Percentiles rank a stretch among this genome's conserved stretches.
These are phyloP conservation scores for Acer saccharum DNA, from an alignment of 345 rosid genomes.

Conservation along the genomic window DNA sequence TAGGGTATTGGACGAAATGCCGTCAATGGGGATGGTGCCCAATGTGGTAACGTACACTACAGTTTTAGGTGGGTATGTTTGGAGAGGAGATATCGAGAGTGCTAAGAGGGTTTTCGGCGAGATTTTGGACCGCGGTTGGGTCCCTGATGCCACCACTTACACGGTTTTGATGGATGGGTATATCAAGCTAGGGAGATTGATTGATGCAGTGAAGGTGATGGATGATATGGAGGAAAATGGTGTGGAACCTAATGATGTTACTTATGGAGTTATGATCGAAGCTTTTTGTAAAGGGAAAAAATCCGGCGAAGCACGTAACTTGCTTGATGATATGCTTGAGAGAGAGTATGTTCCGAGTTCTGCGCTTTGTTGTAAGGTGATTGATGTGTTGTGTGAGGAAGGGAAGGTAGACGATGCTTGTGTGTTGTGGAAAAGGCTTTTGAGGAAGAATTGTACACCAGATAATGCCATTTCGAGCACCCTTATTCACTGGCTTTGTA, in stretches of 20 bases:
- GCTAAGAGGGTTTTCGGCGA: constrained; percentile 63
- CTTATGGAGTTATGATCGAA: constrained; percentile 82
- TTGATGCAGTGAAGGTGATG: constrained; percentile 77
- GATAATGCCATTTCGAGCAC: constrained; percentile 79
- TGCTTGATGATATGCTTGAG: constrained; percentile 77
- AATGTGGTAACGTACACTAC: constrained; percentile 78
- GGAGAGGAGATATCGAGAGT: constrained; percentile 66
- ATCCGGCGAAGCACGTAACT: constrained; percentile 68
- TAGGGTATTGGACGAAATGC: constrained; percentile 81
- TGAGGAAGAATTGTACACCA: constrained; percentile 69
- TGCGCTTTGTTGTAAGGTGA: constrained; percentile 74
- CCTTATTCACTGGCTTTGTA: constrained; percentile 85
- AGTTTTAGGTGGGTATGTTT: constrained; percentile 67
- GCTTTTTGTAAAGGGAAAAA: constrained; percentile 68
- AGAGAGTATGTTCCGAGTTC: constrained; percentile 64
- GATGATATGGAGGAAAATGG: constrained; percentile 84
- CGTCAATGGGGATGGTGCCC: constrained; percentile 73
- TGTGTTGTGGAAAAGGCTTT: constrained; percentile 71
- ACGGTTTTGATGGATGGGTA: constrained; percentile 80
- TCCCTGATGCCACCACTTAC: constrained; percentile 78
- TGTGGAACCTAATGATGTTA: constrained; percentile 77
- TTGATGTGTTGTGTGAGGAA: constrained; percentile 63
- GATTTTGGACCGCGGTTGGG: constrained; percentile 78
- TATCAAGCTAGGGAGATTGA: constrained; percentile 64
- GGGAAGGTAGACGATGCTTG: constrained; percentile 78